Conservation (phyloP, 2,329 filamentous ascomycete species). For the Fusarium austroafricanum region DNA sequence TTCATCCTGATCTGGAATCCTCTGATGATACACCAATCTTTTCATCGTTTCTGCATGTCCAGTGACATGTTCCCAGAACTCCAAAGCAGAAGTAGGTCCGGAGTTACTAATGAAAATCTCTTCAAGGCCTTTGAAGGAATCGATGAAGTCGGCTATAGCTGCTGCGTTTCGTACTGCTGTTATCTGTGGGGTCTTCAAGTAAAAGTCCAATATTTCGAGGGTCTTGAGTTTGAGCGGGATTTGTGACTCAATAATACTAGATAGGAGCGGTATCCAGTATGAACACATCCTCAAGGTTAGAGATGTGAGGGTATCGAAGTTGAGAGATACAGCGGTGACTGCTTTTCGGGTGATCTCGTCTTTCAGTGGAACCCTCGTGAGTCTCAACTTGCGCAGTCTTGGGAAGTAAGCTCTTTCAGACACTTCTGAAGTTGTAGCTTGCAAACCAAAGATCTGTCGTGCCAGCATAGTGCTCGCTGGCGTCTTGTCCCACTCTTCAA, state of each 20-base stretch:
- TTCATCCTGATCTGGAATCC: neutral
- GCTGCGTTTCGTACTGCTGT: neutral
- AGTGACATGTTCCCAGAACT: neutral
- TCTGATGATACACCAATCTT: neutral
- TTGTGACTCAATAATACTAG: accelerated
- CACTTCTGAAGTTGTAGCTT: accelerated
- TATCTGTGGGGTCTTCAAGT: neutral
- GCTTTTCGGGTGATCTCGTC: neutral
- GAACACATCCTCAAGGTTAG: neutral
- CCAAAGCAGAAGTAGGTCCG: neutral
- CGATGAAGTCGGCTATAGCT: accelerated
- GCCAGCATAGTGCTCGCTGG: neutral
- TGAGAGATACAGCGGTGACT: neutral
- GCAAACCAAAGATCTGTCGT: neutral
- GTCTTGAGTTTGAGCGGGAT: neutral
- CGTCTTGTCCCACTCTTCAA: neutral
- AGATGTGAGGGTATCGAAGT: accelerated
- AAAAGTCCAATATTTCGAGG: neutral
- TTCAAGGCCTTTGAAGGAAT: neutral
- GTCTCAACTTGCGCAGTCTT: neutral
- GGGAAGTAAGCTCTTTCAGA: accelerated
- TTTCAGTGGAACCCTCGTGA: neutral
- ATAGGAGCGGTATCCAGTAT: neutral
- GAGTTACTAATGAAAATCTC: neutral
- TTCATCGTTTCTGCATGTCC: neutral